Evolutionary conservation across 805 yeast genomes (phyloP).

Genomic region (Suhomyces sp.): DNA sequence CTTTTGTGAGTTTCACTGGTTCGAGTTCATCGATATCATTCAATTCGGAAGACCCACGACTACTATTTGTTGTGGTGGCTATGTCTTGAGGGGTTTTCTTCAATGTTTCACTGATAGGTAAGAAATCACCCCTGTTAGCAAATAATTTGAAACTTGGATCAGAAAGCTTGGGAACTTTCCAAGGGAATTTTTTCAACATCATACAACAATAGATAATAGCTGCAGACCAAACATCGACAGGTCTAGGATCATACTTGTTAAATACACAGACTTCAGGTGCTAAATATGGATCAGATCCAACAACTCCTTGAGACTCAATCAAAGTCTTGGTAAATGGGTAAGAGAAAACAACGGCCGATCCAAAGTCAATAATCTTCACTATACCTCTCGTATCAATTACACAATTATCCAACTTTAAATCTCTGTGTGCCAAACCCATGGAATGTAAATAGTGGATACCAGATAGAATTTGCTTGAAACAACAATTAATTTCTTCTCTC

Average conservation of each 20-base stretch:
- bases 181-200: conserved; percentile 88
- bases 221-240: conserved; percentile 91
- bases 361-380: conserved; percentile 89
- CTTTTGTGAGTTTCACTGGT: conserved; percentile 3
- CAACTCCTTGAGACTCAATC: conserved; percentile 79
- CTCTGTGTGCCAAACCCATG: conserved; percentile 88
- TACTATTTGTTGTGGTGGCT: conserved; percentile 10
- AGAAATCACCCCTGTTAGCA: conserved; percentile 65
- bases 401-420: conserved; percentile 88
- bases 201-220: conserved; percentile 91
- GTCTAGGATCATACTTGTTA: conserved; percentile 82
- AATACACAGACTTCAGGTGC: conserved; percentile 91
- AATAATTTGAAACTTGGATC: conserved; percentile 84
- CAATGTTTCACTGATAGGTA: conserved; percentile 61
- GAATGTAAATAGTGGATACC: conserved; percentile 81
- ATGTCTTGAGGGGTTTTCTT: conserved; percentile 48
- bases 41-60: conserved; percentile 10
- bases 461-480: conserved; percentile 80
- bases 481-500: conserved; percentile 75
- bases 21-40: conserved; percentile 15
- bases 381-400: conserved; percentile 81
- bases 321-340: conserved; percentile 77
- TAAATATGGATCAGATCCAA: conserved; percentile 84
- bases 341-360: conserved; percentile 87
- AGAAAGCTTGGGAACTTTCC: conserved; percentile 84